Percentiles rank a stretch among this genome's conserved stretches.
These are phyloP conservation scores for Dictyophora rubrovolvata DNA, from an alignment of 768 basidiomycete species.

Conservation along the genomic window DNA sequence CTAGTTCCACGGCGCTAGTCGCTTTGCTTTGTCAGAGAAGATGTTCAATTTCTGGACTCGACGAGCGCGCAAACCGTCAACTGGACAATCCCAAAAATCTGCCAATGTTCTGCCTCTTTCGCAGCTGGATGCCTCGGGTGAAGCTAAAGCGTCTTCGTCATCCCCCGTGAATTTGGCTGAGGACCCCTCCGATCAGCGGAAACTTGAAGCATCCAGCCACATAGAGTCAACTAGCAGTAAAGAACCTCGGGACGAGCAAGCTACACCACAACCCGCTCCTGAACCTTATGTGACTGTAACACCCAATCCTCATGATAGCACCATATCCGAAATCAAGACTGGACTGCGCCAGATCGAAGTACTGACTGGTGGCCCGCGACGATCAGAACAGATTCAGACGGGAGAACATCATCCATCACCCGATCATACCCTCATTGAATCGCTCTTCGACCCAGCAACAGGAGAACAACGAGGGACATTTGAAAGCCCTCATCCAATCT, in stretches of 20 bases:
- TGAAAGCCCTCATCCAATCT: slow-evolving; percentile 11
- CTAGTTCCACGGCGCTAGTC: too few species aligned
- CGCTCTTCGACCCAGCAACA: slow-evolving; percentile 38
- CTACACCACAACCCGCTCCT: background rate
- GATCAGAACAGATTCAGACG: background rate
- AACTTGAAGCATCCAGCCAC: background rate
- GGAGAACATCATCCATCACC: slow-evolving; percentile 14
- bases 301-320: slow-evolving; percentile 51
- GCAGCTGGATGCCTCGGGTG: background rate
- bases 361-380: slow-evolving; percentile 11
- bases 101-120: background rate
- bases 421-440: slow-evolving; percentile 12
- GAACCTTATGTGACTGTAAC: background rate
- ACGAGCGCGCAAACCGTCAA: background rate
- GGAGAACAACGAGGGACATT: slow-evolving; percentile 34
- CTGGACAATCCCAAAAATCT: background rate
- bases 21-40: background rate
- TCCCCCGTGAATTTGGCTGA: background rate
- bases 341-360: slow-evolving; percentile 13
- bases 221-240: background rate
- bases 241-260: background rate
- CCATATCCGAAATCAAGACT: slow-evolving; percentile 44
- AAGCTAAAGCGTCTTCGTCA: background rate
- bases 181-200: background rate
- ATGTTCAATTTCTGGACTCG: background rate